Evolutionary conservation across 129 eudicot genomes (phyloP).

Genomic region (Helichrysum umbraculigerum): DNA sequence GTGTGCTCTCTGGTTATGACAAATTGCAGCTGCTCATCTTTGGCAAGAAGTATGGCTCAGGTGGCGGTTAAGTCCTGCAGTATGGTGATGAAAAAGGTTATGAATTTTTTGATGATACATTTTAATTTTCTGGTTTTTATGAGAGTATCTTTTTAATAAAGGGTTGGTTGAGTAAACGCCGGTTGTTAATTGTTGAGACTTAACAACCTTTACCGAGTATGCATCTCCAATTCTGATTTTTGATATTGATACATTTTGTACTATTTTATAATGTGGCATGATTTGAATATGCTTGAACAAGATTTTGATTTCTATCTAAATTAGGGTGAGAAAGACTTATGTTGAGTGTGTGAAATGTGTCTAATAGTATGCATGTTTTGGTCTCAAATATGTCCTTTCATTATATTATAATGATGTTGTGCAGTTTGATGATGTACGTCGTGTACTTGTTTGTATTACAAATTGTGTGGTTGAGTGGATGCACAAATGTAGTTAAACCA

Average conservation of each 20-base stretch:
- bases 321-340: background rate
- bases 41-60: constrained; percentile 77
- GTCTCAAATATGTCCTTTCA: no score
- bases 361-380: background rate
- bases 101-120: background rate
- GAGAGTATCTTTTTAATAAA: constrained; percentile 24
- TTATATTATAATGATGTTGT: background rate
- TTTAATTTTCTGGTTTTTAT: background rate
- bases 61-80: constrained; percentile 40
- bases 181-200: background rate
- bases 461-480: background rate
- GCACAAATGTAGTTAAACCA: background rate
- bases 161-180: constrained; percentile 12
- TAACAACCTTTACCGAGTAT: background rate
- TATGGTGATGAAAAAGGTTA: constrained; percentile 21
- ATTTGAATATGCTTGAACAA: background rate
- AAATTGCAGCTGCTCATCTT: constrained; percentile 57
- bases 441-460: background rate
- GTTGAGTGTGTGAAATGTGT: background rate
- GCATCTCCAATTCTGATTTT: background rate
- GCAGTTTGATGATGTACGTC: background rate
- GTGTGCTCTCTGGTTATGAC: constrained; percentile 73
- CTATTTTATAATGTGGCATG: constrained; percentile 13
- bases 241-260: constrained; percentile 15
- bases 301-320: background rate